Percentiles rank a stretch among this genome's conserved stretches.
phyloP scores from a whole-genome alignment of 2,329 filamentous ascomycete genomes.

The Beauveria sp. region DNA sequence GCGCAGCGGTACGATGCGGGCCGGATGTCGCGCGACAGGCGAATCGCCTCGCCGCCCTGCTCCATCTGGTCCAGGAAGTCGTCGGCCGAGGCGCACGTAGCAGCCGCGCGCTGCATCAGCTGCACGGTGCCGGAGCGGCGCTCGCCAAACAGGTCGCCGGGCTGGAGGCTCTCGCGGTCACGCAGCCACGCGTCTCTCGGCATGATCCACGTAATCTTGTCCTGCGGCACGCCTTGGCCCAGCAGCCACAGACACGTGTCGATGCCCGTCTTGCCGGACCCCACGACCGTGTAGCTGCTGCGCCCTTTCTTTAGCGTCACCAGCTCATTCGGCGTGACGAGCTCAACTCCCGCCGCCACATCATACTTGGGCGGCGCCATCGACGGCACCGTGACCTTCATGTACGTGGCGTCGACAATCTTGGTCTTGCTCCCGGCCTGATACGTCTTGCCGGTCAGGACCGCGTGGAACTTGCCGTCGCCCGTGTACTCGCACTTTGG shows the following conservation, averaged over 20 bases:
- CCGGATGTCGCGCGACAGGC: neutral
- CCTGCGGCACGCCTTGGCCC: neutral
- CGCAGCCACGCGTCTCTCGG: conserved; percentile 4
- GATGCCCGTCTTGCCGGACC: conserved; percentile 7
- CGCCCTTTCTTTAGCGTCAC: neutral
- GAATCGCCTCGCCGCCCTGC: neutral
- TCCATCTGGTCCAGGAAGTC: conserved; percentile 3
- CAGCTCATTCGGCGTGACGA: conserved; percentile 5
- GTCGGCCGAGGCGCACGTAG: neutral
- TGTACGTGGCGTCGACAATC: conserved; percentile 7
- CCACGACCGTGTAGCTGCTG: neutral
- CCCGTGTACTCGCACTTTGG: conserved; percentile 5
- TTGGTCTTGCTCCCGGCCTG: neutral
- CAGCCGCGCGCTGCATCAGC: neutral
- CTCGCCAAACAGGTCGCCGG: neutral
- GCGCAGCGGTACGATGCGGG: neutral
- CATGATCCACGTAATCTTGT: conserved; percentile 5
- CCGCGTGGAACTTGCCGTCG: neutral
- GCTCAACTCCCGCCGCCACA: neutral
- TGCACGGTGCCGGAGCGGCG: neutral
- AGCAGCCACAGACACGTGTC: conserved; percentile 9
- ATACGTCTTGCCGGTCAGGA: neutral
- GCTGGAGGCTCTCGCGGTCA: conserved; percentile 3
- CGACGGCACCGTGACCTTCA: neutral
- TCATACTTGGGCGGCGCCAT: neutral